These are phyloP conservation scores for Tricholoma furcatifolium DNA, from an alignment of 768 basidiomycete species.

Conservation along the genomic window DNA sequence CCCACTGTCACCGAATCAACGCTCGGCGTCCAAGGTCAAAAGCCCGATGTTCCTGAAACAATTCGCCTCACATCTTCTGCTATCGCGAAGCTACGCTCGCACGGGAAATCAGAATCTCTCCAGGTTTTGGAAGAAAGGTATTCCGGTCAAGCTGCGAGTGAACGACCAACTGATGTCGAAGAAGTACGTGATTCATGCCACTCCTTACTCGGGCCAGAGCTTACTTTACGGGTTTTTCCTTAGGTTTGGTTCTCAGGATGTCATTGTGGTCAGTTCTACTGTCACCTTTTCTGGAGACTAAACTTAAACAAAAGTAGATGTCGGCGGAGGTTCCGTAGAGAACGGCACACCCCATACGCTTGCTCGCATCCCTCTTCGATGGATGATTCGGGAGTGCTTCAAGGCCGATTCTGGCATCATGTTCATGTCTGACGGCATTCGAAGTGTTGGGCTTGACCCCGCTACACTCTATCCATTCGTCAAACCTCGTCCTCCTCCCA, in stretches of 20 bases:
- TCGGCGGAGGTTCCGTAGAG: conserved; percentile 31
- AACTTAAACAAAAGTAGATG: conserved; percentile 16
- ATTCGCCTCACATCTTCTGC: background rate
- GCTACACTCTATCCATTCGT: conserved; percentile 43
- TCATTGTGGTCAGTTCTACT: conserved; percentile 27
- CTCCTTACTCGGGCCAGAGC: no score
- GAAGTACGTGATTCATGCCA: conserved; percentile 24
- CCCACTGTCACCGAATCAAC: conserved; percentile 28
- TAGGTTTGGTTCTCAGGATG: conserved; percentile 49
- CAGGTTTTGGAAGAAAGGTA: conserved; percentile 26
- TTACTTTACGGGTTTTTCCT: background rate
- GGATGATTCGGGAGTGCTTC: conserved; percentile 78
- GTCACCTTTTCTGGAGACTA: background rate
- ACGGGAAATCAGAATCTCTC: conserved; percentile 6
- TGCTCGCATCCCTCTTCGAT: conserved; percentile 54
- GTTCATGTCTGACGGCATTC: conserved; percentile 49
- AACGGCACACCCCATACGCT: conserved; percentile 48
- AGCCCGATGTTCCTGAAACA: conserved; percentile 2
- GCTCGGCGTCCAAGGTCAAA: conserved; percentile 22
- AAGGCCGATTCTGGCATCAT: conserved; percentile 58
- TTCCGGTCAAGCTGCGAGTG: conserved; percentile 10
- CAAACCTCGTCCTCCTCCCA: conserved; percentile 33
- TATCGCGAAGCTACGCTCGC: background rate
- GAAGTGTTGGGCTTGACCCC: conserved; percentile 49
- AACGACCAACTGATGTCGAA: conserved; percentile 34